Percentiles rank a stretch among this genome's conserved stretches.
Conservation (phyloP, 2,329 filamentous ascomycete genomes). For the Cladophialophora exuberans region DNA sequence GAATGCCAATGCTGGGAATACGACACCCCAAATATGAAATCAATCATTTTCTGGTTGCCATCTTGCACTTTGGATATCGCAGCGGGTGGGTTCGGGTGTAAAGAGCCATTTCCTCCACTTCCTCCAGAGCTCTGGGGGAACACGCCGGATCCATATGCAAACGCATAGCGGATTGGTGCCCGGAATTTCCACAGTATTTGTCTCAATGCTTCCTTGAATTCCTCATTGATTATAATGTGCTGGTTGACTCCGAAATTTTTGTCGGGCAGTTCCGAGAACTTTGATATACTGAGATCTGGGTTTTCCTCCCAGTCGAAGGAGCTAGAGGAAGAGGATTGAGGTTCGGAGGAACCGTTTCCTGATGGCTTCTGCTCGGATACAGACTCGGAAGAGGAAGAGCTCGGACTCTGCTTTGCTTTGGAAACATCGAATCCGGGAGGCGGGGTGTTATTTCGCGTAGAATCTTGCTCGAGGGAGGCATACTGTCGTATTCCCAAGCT, state of each 20-base stretch:
- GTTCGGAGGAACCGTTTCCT: conserved; percentile 16
- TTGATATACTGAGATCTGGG: conserved; percentile 69
- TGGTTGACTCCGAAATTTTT: conserved; percentile 91
- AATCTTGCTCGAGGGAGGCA: conserved; percentile 22
- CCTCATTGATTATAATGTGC: conserved; percentile 91
- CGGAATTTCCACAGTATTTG: conserved; percentile 88
- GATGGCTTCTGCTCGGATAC: conserved; percentile 12
- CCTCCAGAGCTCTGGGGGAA: conserved; percentile 71
- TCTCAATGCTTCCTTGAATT: conserved; percentile 88
- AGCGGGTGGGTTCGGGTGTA: conserved; percentile 80
- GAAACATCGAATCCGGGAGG: conserved; percentile 23
- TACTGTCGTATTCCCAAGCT: conserved; percentile 17
- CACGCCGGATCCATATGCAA: conserved; percentile 96
- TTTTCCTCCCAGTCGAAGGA: conserved; percentile 74
- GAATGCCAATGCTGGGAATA: conserved; percentile 97
- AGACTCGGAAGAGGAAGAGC: not conserved
- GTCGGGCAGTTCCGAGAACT: conserved; percentile 76
- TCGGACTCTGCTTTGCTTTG: conserved; percentile 17
- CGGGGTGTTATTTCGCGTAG: conserved; percentile 8
- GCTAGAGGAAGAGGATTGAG: conserved; percentile 16
- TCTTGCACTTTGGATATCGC: conserved; percentile 84
- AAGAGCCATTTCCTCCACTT: conserved; percentile 53
- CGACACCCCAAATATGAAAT: conserved; percentile 95
- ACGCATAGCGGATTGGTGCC: conserved; percentile 92
- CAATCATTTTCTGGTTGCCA: conserved; percentile 92